Evolutionary conservation across 768 basidiomycete genomes (phyloP), one percentile per base, ranked within the genome.

Genomic region (Calocybe indica): DNA sequence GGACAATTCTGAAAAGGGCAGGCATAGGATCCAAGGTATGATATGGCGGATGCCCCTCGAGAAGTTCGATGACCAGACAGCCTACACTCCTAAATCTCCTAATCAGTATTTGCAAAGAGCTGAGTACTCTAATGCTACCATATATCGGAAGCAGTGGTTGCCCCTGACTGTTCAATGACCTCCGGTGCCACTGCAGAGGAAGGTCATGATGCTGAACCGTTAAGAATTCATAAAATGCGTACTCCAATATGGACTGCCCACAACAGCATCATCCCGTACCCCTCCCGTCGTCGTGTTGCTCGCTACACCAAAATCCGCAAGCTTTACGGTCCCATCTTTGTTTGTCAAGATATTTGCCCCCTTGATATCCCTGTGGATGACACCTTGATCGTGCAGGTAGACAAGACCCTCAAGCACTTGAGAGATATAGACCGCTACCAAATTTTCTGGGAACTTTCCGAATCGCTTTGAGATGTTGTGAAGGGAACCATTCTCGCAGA

Each of bases 231-330:
- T 15, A 44, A 44, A 37, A 45, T 2, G 78, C 85, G 55, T 64
- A 92, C 89, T 99, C 95, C 95, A 99, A 62, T 99, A 99, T 4
- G 95, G 95, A 59, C 91, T 94, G 5, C 95, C 95, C 37, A 98
- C 95, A 2, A 99, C 95, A 8, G 92, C 89, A 57, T 86, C 88
- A 62, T 96, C 91, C 39, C 79, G 79, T 15, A 83, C 83, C 8
- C 80, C 84, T 8, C 81, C 85, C 1, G 83, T 78, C 22, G 84
- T 81, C 7, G 88, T 82, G 38, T 76, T 82, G 46, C 85, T 86
- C 8, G 93, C 92, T 13, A 99, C 96, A 43, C 96, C 96, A 60
- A 99, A 99, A 67, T 99, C 96, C 9, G 96, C 96, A n/a, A 99
- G 77, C 66, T 98, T 99, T 50, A 99, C 94, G 14, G 85, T 88